Conservation (phyloP, 2,329 filamentous ascomycete species). For the Amauroascus verrucosus region DNA sequence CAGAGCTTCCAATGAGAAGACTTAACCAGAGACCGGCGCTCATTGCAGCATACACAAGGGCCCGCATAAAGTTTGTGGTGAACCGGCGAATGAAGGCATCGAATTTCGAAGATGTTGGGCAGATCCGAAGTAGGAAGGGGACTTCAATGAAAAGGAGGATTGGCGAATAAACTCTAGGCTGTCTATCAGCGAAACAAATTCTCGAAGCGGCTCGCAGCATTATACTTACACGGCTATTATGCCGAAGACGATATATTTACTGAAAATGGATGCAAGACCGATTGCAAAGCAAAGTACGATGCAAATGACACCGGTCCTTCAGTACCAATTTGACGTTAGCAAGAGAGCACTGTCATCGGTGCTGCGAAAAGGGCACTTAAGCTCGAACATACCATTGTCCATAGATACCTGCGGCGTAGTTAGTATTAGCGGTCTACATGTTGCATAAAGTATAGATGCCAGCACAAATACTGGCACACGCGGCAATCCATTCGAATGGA, state of each 20-base stretch:
- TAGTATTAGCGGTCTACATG: constrained; percentile 11
- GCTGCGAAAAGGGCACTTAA: not conserved
- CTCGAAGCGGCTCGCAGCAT: not conserved
- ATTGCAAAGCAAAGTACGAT: constrained; percentile 57
- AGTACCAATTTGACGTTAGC: not conserved
- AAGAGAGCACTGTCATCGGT: not conserved
- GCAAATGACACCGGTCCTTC: constrained; percentile 46
- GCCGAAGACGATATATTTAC: constrained; percentile 50
- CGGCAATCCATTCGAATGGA: constrained; percentile 12
- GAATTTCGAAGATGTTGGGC: constrained; percentile 83
- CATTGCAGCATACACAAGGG: constrained; percentile 74
- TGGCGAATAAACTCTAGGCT: constrained; percentile 54
- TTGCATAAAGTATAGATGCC: constrained; percentile 7
- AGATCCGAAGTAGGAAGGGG: constrained; percentile 90
- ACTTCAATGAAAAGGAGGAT: constrained; percentile 80
- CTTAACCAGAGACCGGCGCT: constrained; percentile 76
- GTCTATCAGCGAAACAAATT: not conserved
- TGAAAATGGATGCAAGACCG: constrained; percentile 59
- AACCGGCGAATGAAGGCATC: constrained; percentile 82
- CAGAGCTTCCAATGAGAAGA: constrained; percentile 53
- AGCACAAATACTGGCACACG: not conserved
- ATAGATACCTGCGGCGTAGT: constrained; percentile 48
- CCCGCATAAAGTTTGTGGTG: constrained; percentile 95
- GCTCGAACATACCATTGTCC: constrained; percentile 52
- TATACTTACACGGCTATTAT: constrained; percentile 46